Conservation (phyloP, 1,139 yeast species). For the Wickerhamomyces sp. region DNA sequence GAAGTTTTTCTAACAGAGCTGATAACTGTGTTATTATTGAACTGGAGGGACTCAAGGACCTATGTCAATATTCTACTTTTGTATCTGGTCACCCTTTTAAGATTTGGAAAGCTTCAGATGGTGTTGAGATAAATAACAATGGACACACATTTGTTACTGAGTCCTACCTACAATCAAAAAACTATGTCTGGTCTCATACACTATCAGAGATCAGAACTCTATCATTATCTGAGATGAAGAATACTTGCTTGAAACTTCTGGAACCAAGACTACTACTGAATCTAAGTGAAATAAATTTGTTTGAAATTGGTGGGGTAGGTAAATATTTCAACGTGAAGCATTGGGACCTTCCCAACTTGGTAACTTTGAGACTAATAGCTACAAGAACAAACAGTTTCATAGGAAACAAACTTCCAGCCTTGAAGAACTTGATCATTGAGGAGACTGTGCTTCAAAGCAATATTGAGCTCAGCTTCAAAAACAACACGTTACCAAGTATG, state of each 20-base stretch:
- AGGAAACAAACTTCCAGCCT: slow-evolving; percentile 2
- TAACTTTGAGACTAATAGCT: background rate
- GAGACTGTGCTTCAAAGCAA: too few species aligned
- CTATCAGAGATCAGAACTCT: background rate
- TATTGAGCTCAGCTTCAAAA: background rate
- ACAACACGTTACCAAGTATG: slow-evolving; percentile 3
- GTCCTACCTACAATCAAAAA: background rate
- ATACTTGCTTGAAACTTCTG: background rate
- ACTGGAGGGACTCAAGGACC: background rate
- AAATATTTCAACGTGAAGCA: background rate
- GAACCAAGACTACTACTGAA: background rate
- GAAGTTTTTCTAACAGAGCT: background rate
- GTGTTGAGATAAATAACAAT: background rate
- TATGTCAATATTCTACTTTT: background rate
- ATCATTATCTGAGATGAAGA: background rate
- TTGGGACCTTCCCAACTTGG: background rate
- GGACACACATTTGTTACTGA: background rate
- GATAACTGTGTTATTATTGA: background rate
- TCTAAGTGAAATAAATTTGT: background rate
- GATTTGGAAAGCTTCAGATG: background rate
- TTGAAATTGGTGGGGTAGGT: background rate
- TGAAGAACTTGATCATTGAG: slow-evolving; percentile 1
- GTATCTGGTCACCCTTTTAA: background rate
- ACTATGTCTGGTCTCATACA: background rate
- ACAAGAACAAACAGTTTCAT: background rate